Conservation (phyloP, 805 yeast species). For the Grigorovia humatica region DNA sequence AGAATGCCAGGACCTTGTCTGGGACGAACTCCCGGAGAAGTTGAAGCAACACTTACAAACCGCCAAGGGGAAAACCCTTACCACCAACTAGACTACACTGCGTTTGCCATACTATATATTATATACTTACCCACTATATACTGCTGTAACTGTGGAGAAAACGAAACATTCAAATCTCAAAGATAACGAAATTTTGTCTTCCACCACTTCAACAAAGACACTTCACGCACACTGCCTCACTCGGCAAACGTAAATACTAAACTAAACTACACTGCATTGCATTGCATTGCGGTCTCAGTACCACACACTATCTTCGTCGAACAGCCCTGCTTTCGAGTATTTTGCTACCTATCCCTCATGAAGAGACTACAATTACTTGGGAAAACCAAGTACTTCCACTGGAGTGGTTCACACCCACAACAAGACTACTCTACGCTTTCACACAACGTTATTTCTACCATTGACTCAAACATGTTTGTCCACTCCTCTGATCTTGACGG, state of each 20-base stretch:
- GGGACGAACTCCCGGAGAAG: conserved; percentile 27
- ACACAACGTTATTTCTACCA: not conserved
- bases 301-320: not conserved
- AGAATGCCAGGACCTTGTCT: conserved; percentile 56
- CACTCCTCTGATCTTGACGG: not conserved
- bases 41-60: conserved; percentile 9
- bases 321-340: not conserved
- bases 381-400: conserved; percentile 19
- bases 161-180: too few species aligned
- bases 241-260: too few species aligned
- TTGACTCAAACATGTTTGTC: not conserved
- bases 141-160: too few species aligned
- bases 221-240: too few species aligned
- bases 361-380: conserved; percentile 17
- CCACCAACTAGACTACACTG: not conserved
- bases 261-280: too few species aligned
- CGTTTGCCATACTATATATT: too few species aligned
- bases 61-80: not conserved
- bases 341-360: conserved; percentile 5
- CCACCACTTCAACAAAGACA: too few species aligned
- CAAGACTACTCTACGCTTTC: not conserved
- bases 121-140: not conserved
- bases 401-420: not conserved
- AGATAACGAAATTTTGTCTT: too few species aligned
- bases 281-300: too few species aligned